Evolutionary conservation across 179 eudicot species (phyloP), one percentile per base, ranked within the genome.

Genomic region (Drosera spatulata): DNA sequence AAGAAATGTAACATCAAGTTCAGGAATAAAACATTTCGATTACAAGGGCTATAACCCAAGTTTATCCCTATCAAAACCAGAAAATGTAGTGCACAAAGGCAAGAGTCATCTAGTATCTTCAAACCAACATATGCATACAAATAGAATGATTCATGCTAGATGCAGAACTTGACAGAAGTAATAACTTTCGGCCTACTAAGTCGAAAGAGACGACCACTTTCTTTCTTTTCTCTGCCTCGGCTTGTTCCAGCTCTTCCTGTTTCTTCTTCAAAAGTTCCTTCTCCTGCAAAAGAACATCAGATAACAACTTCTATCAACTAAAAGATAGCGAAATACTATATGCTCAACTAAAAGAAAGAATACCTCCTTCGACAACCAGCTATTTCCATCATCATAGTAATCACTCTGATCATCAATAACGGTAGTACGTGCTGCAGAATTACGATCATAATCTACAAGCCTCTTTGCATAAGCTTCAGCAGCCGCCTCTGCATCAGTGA

Each of bases 341-440:
- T 33, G 41, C 7, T 41, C 6, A 22, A 40, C 39, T 50, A 66
- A 15, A 22, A 61, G 39, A 37, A 54, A 14, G 15, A 10, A 61
- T 73, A 90, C 99, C 99, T 90, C 97, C 79, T 41, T 71, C 37
- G 99, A 90, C 68, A 94, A 71, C 99, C 99, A 94, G 66, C 75
- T 83, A 64, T 85, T 90, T 45, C 94, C 88, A 77, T 94, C 99
- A 65, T 86, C 84, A 62, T 94, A 94, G 62, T 94, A 90, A 61
- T 94, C 99, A 72, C 99, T 85, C 67, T 94, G 99, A 72, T 94
- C 99, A 81, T 94, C 99, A 50, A 94, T 94, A 65, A 94, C 99
- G 61, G 84, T 90, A 6, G 99, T 94, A 65, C 97, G 95, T 56
- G 99, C 99, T 4, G 99, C 97, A 67, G 99, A 81, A 67, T 90